Base-by-base conservation (phyloP, 148 eudicot genomes). In the Oxyria digyna region DNA sequence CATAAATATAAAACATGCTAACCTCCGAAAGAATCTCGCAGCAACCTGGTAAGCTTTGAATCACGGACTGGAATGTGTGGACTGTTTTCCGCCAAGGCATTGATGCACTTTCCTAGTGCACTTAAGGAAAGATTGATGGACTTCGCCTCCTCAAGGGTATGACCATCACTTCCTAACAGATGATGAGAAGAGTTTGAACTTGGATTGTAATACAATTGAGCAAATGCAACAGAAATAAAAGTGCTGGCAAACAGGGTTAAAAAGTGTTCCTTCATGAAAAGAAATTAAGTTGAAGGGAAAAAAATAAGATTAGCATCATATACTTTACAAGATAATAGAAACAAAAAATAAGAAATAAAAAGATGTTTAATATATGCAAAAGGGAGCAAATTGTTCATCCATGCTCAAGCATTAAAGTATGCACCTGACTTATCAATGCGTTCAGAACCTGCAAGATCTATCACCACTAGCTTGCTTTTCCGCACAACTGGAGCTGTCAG, bases 1-100 rank as follows among this genome's bases (percentile, higher is more conserved):
- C 48, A 38, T 35, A 35, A 49, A 67, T 3, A 69, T 48, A 18
- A 49, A 24, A 38, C 10, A 21, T 54, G 17, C 77, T 71, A 73
- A 92, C 98, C 98, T 80, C 98, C 98, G 73, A 92, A 92, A 69
- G 98, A 92, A 84, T 92, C 96, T 71, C 89, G 84, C 81, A 92
- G 89, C 84, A 92, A 75, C 71, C 98, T 86, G 57, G 98, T 92
- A 75, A 92, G 91, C 79, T 92, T 92, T 71, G 98, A 92, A 73
- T 92, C 98, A 37, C 98, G 98, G 48, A 92, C 87, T 63, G 98
- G 98, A 74, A 92, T 83, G 76, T 92, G 98, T 54, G 96, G 59
- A 74, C 89, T 92, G 79, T 87, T 87, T 74, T 92, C 98, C 45
- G 98, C 98, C 75, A 92, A 76, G 70, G 98, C 96, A 85, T 92